Evolutionary conservation across 2,329 filamentous ascomycete species (phyloP).

Genomic region (Aureobasidium sp.): DNA sequence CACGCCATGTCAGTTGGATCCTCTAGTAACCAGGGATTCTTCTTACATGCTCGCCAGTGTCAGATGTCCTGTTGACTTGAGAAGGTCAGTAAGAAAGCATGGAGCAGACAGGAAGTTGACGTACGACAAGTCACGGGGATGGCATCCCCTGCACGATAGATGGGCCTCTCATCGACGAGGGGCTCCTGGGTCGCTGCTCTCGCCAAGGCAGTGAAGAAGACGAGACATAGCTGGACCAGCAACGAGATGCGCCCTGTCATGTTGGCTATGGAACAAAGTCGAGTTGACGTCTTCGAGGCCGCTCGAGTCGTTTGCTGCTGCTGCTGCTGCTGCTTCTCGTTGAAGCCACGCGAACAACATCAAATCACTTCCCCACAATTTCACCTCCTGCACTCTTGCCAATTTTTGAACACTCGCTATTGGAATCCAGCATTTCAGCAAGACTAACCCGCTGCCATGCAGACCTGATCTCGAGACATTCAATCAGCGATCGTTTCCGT

Average conservation of each 20-base stretch:
- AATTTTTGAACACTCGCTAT: not conserved
- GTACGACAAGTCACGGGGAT: slow-evolving; percentile 46
- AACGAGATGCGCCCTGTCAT: not conserved
- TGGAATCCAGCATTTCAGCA: too few relatives aligned
- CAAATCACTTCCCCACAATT: not conserved
- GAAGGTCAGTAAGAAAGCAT: not conserved
- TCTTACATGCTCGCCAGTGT: slow-evolving; percentile 70
- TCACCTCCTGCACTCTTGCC: not conserved
- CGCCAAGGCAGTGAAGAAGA: slow-evolving; percentile 29
- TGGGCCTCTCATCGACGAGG: slow-evolving; percentile 27
- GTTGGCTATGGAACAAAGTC: not conserved
- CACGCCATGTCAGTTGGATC: not conserved
- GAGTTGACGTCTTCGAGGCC: not conserved
- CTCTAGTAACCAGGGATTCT: not conserved
- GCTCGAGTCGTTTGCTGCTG: not conserved
- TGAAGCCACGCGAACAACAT: slow-evolving; percentile 4
- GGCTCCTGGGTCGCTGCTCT: slow-evolving; percentile 35
- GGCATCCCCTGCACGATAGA: slow-evolving; percentile 39
- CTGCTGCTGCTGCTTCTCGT: not conserved
- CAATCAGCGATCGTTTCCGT: too few relatives aligned
- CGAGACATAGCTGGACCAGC: slow-evolving; percentile 21
- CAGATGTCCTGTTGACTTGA: slow-evolving; percentile 42
- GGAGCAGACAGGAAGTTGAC: slow-evolving; percentile 15
- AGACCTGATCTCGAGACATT: too few relatives aligned
- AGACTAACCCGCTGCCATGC: not conserved